These are phyloP conservation scores for Colletotrichum sp. DNA, from an alignment of 2,329 filamentous ascomycete genomes.

Conservation along the genomic window DNA sequence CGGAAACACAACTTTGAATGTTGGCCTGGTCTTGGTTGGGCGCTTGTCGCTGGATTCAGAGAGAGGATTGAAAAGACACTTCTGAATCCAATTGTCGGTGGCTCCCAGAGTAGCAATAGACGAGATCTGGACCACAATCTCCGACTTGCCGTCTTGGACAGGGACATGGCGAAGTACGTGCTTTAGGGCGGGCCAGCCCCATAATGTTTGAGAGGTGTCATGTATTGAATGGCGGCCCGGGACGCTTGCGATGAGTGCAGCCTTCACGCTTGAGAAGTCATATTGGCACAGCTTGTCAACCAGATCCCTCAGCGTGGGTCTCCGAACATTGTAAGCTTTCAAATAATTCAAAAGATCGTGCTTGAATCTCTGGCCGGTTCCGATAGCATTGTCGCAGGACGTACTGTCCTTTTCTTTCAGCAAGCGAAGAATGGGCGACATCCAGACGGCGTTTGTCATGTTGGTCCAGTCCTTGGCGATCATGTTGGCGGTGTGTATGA, in stretches of 20 bases:
- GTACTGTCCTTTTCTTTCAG: constrained; percentile 16
- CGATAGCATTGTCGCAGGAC: background rate
- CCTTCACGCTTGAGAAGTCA: constrained; percentile 73
- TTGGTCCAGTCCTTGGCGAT: constrained; percentile 87
- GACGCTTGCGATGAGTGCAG: constrained; percentile 77
- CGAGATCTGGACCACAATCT: constrained; percentile 71
- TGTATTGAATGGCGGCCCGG: constrained; percentile 67
- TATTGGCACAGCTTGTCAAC: constrained; percentile 61
- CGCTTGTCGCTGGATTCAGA: too few species aligned
- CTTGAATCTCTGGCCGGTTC: constrained; percentile 71
- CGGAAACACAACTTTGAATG: too few species aligned
- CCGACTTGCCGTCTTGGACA: constrained; percentile 40
- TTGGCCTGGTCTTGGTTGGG: too few species aligned
- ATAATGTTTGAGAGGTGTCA: constrained; percentile 59
- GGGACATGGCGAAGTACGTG: constrained; percentile 62
- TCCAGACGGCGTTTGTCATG: constrained; percentile 86
- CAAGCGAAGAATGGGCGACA: constrained; percentile 71
- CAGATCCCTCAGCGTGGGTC: constrained; percentile 58
- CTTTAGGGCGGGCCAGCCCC: constrained; percentile 76
- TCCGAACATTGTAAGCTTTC: constrained; percentile 65
- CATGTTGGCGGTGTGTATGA: constrained; percentile 93
- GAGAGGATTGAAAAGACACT: constrained; percentile 62
- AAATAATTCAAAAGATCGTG: constrained; percentile 76
- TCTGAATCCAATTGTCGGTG: constrained; percentile 73
- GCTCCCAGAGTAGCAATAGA: constrained; percentile 81